Evolutionary conservation across 148 eudicot species (phyloP).

Genomic region (Spergularia bocconei): DNA sequence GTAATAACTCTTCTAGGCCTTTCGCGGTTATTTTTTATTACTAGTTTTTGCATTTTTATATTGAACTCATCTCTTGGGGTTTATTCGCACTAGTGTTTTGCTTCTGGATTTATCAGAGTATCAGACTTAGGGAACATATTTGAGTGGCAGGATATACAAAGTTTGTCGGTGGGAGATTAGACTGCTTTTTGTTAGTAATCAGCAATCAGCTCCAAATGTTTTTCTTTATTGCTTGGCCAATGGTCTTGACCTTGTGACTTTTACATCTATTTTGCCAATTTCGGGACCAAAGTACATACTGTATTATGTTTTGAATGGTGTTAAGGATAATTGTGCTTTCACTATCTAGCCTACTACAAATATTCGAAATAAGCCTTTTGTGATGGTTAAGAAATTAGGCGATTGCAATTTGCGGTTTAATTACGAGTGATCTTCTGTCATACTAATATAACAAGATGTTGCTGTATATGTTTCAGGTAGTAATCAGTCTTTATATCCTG

Average conservation of each 20-base stretch:
- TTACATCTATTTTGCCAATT: not conserved
- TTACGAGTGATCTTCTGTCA: not conserved
- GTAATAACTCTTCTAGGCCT: slow-evolving; percentile 22
- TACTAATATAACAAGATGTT: not conserved
- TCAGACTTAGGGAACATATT: not conserved
- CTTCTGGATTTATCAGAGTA: not conserved
- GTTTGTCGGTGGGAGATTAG: not conserved
- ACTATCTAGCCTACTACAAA: not conserved
- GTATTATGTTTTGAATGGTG: not conserved
- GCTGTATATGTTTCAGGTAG: slow-evolving; percentile 50
- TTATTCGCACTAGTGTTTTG: not conserved
- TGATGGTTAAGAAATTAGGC: not conserved
- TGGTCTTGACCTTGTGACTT: no score
- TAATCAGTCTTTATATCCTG: slow-evolving; percentile 60
- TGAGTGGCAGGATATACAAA: not conserved
- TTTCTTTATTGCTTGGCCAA: not conserved
- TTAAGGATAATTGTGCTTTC: not conserved
- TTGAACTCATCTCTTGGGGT: not conserved
- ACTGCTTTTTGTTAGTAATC: not conserved
- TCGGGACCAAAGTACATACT: not conserved
- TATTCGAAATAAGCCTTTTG: not conserved
- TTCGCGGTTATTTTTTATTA: not conserved
- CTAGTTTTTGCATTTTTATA: not conserved
- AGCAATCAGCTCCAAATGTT: not conserved
- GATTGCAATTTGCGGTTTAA: no score